Evolutionary conservation across 129 eudicot genomes (phyloP).

Genomic region (Silybum marianum): DNA sequence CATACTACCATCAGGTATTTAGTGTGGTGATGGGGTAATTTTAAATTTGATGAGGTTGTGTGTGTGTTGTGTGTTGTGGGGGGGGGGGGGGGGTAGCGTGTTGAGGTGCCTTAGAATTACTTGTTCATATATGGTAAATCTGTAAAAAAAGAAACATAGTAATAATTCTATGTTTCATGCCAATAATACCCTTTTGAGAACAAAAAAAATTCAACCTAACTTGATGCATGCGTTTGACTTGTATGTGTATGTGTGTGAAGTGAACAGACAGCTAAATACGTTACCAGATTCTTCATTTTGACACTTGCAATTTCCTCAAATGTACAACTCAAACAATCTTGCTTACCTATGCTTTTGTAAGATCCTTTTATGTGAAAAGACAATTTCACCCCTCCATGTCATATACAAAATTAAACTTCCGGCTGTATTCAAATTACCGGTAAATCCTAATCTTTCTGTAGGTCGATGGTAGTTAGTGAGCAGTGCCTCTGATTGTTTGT

Average conservation of each 20-base stretch:
- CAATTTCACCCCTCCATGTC: neutral
- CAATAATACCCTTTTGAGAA: slow-evolving; percentile 17
- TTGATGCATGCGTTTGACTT: slow-evolving; percentile 33
- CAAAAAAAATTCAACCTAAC: slow-evolving; percentile 11
- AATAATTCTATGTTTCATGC: slow-evolving; percentile 12
- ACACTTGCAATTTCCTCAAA: slow-evolving; percentile 4
- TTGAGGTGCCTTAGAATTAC: slow-evolving; percentile 17
- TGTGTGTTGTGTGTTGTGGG: neutral
- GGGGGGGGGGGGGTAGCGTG: slow-evolving; percentile 15
- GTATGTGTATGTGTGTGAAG: neutral
- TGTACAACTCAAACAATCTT: slow-evolving; percentile 23
- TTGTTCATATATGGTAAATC: slow-evolving; percentile 25
- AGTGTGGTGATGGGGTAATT: neutral
- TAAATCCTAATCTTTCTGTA: neutral
- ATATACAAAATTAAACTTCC: neutral
- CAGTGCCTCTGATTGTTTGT: neutral
- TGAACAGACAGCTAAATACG: neutral
- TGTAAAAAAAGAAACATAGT: slow-evolving; percentile 11
- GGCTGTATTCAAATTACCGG: neutral
- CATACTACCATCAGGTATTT: slow-evolving; percentile 15
- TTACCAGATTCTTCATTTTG: neutral
- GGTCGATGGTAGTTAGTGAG: neutral
- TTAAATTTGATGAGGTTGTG: neutral
- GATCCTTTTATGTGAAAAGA: neutral
- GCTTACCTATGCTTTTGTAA: slow-evolving; percentile 17